A percentile compares a stretch with the other conserved stretches of the same genome.
Evolutionary conservation across 495 filamentous ascomycete genomes (phyloP).

Genomic region (Oidiodendron maius): DNA sequence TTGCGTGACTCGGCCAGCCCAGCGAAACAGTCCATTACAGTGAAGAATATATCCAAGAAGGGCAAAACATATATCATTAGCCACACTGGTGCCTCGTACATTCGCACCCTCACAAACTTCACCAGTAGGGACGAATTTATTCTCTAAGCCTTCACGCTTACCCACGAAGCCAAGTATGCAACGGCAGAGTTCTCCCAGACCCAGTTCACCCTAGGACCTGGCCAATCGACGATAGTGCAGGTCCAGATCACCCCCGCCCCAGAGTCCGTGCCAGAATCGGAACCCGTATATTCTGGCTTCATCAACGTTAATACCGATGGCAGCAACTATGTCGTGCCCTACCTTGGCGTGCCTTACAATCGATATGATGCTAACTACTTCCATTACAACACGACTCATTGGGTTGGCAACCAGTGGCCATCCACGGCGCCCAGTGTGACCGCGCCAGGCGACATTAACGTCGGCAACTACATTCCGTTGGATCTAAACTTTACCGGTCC

Average conservation of each 20-base stretch:
- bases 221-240: slow-evolving; percentile 9
- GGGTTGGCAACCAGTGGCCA: no score
- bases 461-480: background rate
- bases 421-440: background rate
- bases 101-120: slow-evolving; percentile 19
- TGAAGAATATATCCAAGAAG: no score
- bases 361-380: slow-evolving; percentile 13
- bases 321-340: slow-evolving; percentile 22
- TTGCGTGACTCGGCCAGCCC: slow-evolving; percentile 15
- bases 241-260: slow-evolving; percentile 18
- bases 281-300: slow-evolving; percentile 23
- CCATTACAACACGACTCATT: no score
- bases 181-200: slow-evolving; percentile 18
- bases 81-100: slow-evolving; percentile 5
- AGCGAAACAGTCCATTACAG: no score
- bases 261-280: slow-evolving; percentile 14
- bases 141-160: no score
- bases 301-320: slow-evolving; percentile 15
- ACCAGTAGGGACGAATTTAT: slow-evolving; percentile 20
- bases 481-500: background rate
- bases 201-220: slow-evolving; percentile 16
- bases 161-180: no score
- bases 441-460: background rate
- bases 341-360: slow-evolving; percentile 22
- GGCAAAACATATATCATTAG: no score